Evolutionary conservation across 148 eudicot species (phyloP).

Genomic region (Gaultheria prostrata): DNA sequence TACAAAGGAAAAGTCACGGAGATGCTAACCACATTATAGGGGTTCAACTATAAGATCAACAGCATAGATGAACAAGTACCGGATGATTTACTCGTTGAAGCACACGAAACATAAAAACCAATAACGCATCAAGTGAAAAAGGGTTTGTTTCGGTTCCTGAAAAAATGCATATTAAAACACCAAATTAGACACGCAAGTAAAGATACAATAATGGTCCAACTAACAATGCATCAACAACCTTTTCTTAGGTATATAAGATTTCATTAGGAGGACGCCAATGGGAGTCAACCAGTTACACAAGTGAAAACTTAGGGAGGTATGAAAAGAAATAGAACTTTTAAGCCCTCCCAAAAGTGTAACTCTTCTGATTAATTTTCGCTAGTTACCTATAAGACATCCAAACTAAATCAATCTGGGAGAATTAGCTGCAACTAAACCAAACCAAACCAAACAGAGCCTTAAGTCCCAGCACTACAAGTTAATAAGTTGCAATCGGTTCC

Average conservation of each 20-base stretch:
- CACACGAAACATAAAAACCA: slow-evolving; percentile 80
- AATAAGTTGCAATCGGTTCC: not conserved
- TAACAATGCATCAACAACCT: not conserved
- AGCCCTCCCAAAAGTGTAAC: not conserved
- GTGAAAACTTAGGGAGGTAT: not conserved
- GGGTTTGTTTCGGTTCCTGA: slow-evolving; percentile 91
- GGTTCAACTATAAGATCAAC: not conserved
- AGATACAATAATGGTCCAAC: not conserved
- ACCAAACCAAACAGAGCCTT: not conserved
- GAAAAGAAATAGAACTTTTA: not conserved
- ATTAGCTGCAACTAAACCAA: not conserved
- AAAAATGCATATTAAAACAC: slow-evolving; percentile 9
- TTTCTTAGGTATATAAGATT: not conserved
- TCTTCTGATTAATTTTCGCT: slow-evolving; percentile 10
- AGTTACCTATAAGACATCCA: not conserved
- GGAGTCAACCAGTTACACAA: not conserved
- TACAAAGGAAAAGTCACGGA: slow-evolving; percentile 8
- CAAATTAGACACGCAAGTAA: not conserved
- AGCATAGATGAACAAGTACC: slow-evolving; percentile 36
- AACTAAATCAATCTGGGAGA: not conserved
- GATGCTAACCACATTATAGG: not conserved
- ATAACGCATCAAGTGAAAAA: slow-evolving; percentile 83
- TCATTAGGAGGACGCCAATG: not conserved
- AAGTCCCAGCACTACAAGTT: not conserved
- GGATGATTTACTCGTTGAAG: slow-evolving; percentile 89